Evolutionary conservation across 441 rosid genomes (phyloP), one percentile per base, ranked within the genome.

Genomic region (Manihot esculenta): DNA sequence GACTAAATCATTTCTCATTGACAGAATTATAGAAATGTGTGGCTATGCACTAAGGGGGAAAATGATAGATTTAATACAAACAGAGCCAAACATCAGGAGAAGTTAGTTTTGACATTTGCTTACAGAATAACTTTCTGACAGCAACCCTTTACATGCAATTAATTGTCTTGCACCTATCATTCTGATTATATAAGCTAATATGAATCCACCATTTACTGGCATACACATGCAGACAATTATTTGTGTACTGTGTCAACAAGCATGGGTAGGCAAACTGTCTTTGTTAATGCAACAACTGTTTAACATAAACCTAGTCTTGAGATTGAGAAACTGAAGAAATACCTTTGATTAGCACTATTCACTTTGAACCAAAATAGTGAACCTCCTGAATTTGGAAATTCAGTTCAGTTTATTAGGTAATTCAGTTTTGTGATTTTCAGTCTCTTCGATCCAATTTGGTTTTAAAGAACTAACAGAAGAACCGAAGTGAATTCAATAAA

Each of bases 31-130:
- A 47, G n/a, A 63, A 63, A 44, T 24, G 3, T 17, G 21, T 0
- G 11, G 17, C 18, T 41, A 6, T 6, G 12, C 45, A 62, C 27
- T 13, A n/a, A 48, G 20, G 0, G 9, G 26, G 41, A 35, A 48
- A 18, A 27, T 26, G 48, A 56, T 13, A 64, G 3, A 64, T 15
- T 26, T 47, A 15, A 21, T 63, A 68, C 20, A 0, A 24, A 11
- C 5, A 7, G 10, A 59, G 41, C 49, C 27, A 69, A 58, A 47
- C 35, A 57, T 20, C 6, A 11, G 54, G 14, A 41, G 20, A 55
- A 68, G 63, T 26, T 68, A 41, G 23, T 55, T 68, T 60, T 42
- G n/a, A 53, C 17, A 66, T 13, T 35, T 66, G 70, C 30, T 14
- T 48, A 20, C 18, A 14, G 13, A 49, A 20, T 51, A n/a, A 50